Conservation (phyloP, 441 rosid genomes). For the Gossypium gossypioides region DNA sequence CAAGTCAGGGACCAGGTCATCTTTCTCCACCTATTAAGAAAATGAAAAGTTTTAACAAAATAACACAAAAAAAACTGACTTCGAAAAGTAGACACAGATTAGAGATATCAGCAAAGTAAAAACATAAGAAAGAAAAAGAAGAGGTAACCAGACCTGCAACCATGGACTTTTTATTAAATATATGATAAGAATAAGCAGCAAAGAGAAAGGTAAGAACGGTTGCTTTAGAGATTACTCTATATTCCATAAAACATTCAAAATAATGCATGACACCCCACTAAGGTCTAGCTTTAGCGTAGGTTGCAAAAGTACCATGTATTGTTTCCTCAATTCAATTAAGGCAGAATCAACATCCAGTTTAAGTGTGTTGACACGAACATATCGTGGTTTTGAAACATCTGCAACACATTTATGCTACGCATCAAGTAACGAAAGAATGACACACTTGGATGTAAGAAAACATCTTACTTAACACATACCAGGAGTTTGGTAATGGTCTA, state of each 20-base stretch:
- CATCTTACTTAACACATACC: constrained; percentile 31
- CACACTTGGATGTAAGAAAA: not conserved
- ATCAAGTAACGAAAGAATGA: not conserved
- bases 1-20: constrained; percentile 61
- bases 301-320: constrained; percentile 35
- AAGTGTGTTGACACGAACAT: constrained; percentile 76
- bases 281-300: not conserved
- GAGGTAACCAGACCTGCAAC: not conserved
- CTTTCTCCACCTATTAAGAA: constrained; percentile 55
- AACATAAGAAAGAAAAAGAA: not conserved
- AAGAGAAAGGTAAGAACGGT: not conserved
- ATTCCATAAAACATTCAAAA: constrained; percentile 8
- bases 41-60: constrained; percentile 3
- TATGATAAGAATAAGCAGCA: not conserved
- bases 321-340: constrained; percentile 45
- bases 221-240: not conserved
- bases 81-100: not conserved
- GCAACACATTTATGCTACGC: constrained; percentile 14
- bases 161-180: not conserved
- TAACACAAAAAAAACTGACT: not conserved
- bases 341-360: constrained; percentile 63
- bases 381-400: constrained; percentile 64
- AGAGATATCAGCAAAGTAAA: not conserved
- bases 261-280: constrained; percentile 10
- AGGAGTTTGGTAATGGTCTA: constrained; percentile 34